Percentiles rank a stretch among this genome's conserved stretches.
Conservation (phyloP, 1,139 yeast species). For the Debaryomyces sp. region DNA sequence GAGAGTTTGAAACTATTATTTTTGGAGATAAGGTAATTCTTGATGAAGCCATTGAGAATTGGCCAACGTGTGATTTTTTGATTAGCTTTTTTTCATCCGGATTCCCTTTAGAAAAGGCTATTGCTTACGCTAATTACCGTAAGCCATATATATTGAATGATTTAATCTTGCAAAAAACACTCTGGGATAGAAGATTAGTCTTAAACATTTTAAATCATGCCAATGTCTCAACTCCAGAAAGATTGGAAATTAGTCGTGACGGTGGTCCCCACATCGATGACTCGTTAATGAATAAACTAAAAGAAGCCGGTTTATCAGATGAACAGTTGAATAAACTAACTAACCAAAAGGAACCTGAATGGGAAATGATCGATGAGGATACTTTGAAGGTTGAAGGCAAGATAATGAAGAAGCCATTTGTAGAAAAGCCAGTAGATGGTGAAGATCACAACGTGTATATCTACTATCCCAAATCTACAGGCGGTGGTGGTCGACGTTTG, state of each 20-base stretch:
- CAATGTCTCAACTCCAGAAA: conserved; percentile 82
- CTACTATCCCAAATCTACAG: conserved; percentile 83
- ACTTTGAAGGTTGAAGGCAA: conserved; percentile 79
- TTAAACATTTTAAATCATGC: conserved; percentile 79
- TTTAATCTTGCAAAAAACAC: conserved; percentile 82
- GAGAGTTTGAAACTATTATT: conserved; percentile 94
- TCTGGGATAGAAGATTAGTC: conserved; percentile 96
- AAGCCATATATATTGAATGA: conserved; percentile 92
- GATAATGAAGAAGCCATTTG: conserved; percentile 82
- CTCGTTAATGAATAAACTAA: conserved; percentile 52
- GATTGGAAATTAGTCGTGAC: conserved; percentile 89
- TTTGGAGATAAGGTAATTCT: conserved; percentile 97
- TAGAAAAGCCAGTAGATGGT: conserved; percentile 98
- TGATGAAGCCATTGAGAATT: conserved; percentile 89
- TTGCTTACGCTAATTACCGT: conserved; percentile 82
- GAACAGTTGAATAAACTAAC: conserved; percentile 62
- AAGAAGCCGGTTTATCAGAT: conserved; percentile 38
- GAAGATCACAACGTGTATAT: conserved; percentile 97
- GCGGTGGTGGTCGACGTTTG: conserved; percentile 95
- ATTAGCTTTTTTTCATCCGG: conserved; percentile 95
- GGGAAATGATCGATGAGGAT: conserved; percentile 91
- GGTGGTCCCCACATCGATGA: conserved; percentile 89
- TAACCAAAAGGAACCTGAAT: conserved; percentile 68
- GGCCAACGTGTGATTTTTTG: conserved; percentile 98
- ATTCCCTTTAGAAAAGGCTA: conserved; percentile 95